A percentile compares a stretch with the other conserved stretches of the same genome.
These are phyloP conservation scores for Batrachochytrium dendrobatidis DNA, from an alignment of 371 early-diverging fungal genomes.

Conservation along the genomic window DNA sequence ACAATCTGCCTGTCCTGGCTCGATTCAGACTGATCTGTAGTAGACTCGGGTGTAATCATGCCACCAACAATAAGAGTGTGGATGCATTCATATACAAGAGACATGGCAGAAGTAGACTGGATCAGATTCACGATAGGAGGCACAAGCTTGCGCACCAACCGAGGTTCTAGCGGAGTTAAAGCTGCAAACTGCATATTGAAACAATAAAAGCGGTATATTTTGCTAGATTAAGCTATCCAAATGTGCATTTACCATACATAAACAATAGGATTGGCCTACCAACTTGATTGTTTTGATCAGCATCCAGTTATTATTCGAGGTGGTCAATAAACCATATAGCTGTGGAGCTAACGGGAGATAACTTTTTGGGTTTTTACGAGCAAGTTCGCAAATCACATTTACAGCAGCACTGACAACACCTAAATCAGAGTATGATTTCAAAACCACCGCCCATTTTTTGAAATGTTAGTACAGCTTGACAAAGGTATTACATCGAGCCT, in stretches of 20 bases:
- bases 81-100: conserved; percentile 90
- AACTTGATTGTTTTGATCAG: conserved; percentile 94
- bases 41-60: conserved; percentile 50
- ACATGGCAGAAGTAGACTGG: conserved; percentile 85
- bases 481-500: neutral
- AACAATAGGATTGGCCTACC: conserved; percentile 35
- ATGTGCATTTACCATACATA: no score
- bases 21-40: conserved; percentile 41
- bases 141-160: conserved; percentile 81
- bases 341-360: conserved; percentile 91
- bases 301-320: conserved; percentile 94
- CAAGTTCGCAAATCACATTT: conserved; percentile 91
- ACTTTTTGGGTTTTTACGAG: conserved; percentile 79
- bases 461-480: neutral
- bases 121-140: conserved; percentile 78
- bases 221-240: no score
- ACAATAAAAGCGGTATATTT: neutral
- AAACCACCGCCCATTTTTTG: neutral
- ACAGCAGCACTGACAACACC: conserved; percentile 88
- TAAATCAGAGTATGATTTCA: conserved; percentile 17
- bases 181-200: conserved; percentile 66
- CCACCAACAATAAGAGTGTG: conserved; percentile 86
- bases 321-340: conserved; percentile 78
- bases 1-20: conserved; percentile 55
- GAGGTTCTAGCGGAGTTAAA: conserved; percentile 86